Evolutionary conservation across 495 filamentous ascomycete species (phyloP).

Genomic region (Trichoderma orchidacearum): DNA sequence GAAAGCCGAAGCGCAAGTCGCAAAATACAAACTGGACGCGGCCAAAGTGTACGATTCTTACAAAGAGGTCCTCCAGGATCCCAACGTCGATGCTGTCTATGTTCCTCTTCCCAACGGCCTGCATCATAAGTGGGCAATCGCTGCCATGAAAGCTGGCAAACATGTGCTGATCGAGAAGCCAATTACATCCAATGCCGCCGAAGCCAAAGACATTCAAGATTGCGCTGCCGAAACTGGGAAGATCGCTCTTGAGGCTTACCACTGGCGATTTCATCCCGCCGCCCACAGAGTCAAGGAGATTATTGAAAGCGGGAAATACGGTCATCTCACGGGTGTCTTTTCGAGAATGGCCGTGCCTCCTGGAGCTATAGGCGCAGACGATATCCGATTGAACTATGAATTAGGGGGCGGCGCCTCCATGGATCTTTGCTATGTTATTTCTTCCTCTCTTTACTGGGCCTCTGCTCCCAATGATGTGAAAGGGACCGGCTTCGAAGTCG

Average conservation of each 20-base stretch:
- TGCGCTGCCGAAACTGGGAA: slow-evolving; percentile 23
- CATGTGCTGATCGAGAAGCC: slow-evolving; percentile 49
- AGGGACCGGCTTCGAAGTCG: slow-evolving; percentile 8
- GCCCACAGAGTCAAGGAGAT: neutral
- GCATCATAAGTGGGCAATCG: slow-evolving; percentile 41
- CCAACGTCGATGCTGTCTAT: slow-evolving; percentile 36
- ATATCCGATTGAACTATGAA: slow-evolving; percentile 43
- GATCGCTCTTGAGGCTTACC: slow-evolving; percentile 40
- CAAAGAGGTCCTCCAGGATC: slow-evolving; percentile 40
- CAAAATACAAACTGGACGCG: neutral
- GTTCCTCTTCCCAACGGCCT: slow-evolving; percentile 37
- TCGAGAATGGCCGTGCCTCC: slow-evolving; percentile 14
- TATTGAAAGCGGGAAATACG: slow-evolving; percentile 21
- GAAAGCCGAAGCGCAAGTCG: neutral
- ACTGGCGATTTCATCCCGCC: slow-evolving; percentile 41
- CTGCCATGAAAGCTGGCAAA: slow-evolving; percentile 35
- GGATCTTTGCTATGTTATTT: slow-evolving; percentile 24
- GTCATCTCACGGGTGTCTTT: slow-evolving; percentile 26
- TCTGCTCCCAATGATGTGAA: slow-evolving; percentile 24
- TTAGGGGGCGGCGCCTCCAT: slow-evolving; percentile 43
- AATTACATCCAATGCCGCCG: slow-evolving; percentile 30
- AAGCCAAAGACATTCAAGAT: slow-evolving; percentile 24
- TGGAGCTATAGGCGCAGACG: slow-evolving; percentile 17
- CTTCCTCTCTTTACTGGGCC: slow-evolving; percentile 32
- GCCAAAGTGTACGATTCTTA: slow-evolving; percentile 32